Percentiles rank a stretch among this genome's conserved stretches.
These are phyloP conservation scores for Pyrenopolyporus hunteri DNA, from an alignment of 495 filamentous ascomycete species.

Conservation along the genomic window DNA sequence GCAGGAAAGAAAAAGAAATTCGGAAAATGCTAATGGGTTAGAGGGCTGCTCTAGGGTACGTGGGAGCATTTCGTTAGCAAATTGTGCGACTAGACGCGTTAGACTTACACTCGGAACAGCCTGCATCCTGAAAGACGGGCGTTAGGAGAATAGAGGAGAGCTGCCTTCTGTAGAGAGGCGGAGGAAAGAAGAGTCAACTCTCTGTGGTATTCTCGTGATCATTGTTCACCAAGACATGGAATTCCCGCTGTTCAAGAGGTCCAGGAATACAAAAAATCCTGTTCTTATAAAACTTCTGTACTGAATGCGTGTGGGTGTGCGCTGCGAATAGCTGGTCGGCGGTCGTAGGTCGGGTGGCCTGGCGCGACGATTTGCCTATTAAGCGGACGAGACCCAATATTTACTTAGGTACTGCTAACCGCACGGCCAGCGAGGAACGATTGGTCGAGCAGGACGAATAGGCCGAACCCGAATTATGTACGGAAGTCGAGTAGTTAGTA, in stretches of 20 bases:
- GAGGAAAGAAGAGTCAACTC: conserved; percentile 44
- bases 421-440: conserved; percentile 13
- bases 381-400: conserved; percentile 30
- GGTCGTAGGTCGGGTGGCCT: conserved; percentile 35
- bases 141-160: conserved; percentile 49
- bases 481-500: too few relatives aligned
- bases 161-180: conserved; percentile 47
- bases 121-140: conserved; percentile 60
- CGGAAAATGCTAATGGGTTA: too few relatives aligned
- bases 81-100: conserved; percentile 11
- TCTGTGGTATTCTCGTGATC: conserved; percentile 42
- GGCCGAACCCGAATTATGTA: conserved; percentile 14
- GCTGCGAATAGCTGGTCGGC: conserved; percentile 19
- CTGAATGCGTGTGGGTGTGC: conserved; percentile 25
- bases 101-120: conserved; percentile 68
- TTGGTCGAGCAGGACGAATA: conserved; percentile 13
- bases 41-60: neutral
- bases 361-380: conserved; percentile 34
- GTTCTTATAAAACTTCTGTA: conserved; percentile 25
- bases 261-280: conserved; percentile 40
- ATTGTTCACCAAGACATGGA: conserved; percentile 44
- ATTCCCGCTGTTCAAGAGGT: conserved; percentile 31
- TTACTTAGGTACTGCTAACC: conserved; percentile 14
- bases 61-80: conserved; percentile 4
- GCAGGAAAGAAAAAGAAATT: too few relatives aligned